Base-by-base conservation (phyloP, 352 stramenopile species). In the Peronospora farinosa region DNA sequence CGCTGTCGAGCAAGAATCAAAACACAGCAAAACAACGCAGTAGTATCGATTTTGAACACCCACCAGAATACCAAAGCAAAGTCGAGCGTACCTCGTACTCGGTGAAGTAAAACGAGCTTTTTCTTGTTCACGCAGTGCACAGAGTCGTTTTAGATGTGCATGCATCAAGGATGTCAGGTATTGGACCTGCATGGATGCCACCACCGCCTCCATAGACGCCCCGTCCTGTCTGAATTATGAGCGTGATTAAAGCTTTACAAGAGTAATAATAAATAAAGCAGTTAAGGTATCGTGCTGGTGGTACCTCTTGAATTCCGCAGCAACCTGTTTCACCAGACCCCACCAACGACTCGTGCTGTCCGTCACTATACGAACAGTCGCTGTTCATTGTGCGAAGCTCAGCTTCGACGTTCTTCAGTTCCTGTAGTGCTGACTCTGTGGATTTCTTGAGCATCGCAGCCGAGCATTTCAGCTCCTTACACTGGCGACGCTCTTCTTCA, bases 131-230 rank as follows among this genome's bases (percentile, higher is more conserved):
- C 54, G 54, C 19, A 51, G 30, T 25, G 46, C 47, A n/a, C 40
- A 38, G 9, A 62, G 28, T 17, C 38, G 54, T 38, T 37, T 13
- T 4, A 62, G 10, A 7, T 56, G 47, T 13, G 41, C 21, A 31
- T 56, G 27, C 27, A 62, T 44, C 31, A 19, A 52, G 11, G 47
- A 47, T 27, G 35, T 42, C 8, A 62, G 23, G 44, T 56, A 42
- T 39, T 52, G 35, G 3, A 62, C 41, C 36, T 56, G 46, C 30
- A 56, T 52, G 25, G 47, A 62, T 5, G 53, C 53, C 46, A 55
- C 40, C 16, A 40, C 31, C 11, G 46, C 41, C 25, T 60, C 53
- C 32, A 62, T 33, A 30, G 17, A 52, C 7, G 30, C 33, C 30
- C 44, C 36, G 38, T 54, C 17, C 5, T 62, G 40, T 19, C 47